Evolutionary conservation across 305 asterid species (phyloP).

Genomic region (Fraxinus baroniana): DNA sequence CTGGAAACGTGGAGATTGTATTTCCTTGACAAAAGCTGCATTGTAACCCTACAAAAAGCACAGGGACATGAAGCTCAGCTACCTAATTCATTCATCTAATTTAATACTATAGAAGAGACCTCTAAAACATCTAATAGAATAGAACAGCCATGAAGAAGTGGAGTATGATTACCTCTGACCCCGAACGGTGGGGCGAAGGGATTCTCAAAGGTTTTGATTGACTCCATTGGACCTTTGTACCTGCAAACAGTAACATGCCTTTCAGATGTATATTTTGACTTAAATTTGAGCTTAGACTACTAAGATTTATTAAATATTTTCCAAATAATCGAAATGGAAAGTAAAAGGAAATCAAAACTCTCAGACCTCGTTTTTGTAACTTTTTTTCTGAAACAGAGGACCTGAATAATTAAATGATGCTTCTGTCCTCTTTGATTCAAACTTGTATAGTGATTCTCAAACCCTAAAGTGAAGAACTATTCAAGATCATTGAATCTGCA

Average conservation of each 20-base stretch:
- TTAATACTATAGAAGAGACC: conserved; percentile 7
- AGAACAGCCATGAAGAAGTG: conserved; percentile 9
- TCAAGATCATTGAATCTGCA: background rate
- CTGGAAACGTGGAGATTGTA: conserved; percentile 97
- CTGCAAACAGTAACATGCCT: conserved; percentile 40
- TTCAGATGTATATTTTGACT: conserved; percentile 19
- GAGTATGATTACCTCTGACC: conserved; percentile 56
- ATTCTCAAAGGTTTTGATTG: conserved; percentile 64
- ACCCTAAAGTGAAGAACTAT: conserved; percentile 7
- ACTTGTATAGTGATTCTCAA: conserved; percentile 3
- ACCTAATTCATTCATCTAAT: conserved; percentile 22
- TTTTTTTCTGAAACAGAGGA: background rate
- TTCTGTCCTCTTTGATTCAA: conserved; percentile 1
- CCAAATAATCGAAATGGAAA: background rate
- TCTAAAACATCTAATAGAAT: conserved; percentile 15
- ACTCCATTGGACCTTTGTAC: conserved; percentile 60
- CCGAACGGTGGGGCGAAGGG: conserved; percentile 51
- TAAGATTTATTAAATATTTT: background rate
- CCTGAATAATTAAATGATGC: background rate
- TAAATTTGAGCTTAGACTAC: conserved; percentile 9
- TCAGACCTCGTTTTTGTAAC: background rate
- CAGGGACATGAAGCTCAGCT: conserved; percentile 30
- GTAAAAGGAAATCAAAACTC: conserved; percentile 5
- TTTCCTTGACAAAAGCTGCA: conserved; percentile 78
- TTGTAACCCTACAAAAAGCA: conserved; percentile 58